These are phyloP conservation scores for Trifolium pratense DNA, from an alignment of 306 rosid species.

Conservation along the genomic window DNA sequence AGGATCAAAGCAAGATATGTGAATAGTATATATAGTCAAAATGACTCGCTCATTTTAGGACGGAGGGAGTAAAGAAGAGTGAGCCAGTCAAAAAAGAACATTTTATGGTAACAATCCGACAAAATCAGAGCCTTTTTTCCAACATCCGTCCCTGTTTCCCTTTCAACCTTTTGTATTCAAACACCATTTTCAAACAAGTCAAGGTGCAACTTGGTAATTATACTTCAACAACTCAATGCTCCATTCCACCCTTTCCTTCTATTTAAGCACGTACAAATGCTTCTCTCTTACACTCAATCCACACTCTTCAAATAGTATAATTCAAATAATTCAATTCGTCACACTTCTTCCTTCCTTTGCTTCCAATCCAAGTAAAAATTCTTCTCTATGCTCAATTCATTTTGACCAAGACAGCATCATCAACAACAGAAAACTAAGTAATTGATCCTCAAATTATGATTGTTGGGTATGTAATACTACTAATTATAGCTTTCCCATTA, in stretches of 20 bases:
- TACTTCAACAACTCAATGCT: slow-evolving; percentile 39
- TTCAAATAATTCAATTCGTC: slow-evolving; percentile 33
- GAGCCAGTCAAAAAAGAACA: slow-evolving; percentile 72
- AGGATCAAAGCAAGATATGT: too few species aligned
- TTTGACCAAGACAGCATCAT: slow-evolving; percentile 33
- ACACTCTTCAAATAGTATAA: slow-evolving; percentile 44
- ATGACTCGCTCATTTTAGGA: too few species aligned
- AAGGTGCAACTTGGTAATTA: slow-evolving; percentile 74
- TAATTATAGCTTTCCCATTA: slow-evolving; percentile 37
- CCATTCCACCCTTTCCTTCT: slow-evolving; percentile 45
- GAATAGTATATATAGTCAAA: too few species aligned
- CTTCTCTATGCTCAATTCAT: slow-evolving; percentile 38
- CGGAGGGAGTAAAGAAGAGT: slow-evolving; percentile 46
- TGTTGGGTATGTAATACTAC: slow-evolving; percentile 46
- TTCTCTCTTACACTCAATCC: slow-evolving; percentile 49
- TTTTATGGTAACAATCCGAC: slow-evolving; percentile 72
- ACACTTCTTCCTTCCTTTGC: slow-evolving; percentile 14
- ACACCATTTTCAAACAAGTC: slow-evolving; percentile 55
- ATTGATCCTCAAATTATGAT: slow-evolving; percentile 44
- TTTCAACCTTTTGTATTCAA: slow-evolving; percentile 70
- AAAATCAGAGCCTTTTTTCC: slow-evolving; percentile 73
- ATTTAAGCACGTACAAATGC: slow-evolving; percentile 56
- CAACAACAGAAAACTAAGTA: slow-evolving; percentile 12
- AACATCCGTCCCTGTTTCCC: slow-evolving; percentile 77
- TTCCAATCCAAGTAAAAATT: slow-evolving; percentile 39